These are phyloP conservation scores for Theobroma cacao DNA, from an alignment of 345 rosid species.

Conservation along the genomic window DNA sequence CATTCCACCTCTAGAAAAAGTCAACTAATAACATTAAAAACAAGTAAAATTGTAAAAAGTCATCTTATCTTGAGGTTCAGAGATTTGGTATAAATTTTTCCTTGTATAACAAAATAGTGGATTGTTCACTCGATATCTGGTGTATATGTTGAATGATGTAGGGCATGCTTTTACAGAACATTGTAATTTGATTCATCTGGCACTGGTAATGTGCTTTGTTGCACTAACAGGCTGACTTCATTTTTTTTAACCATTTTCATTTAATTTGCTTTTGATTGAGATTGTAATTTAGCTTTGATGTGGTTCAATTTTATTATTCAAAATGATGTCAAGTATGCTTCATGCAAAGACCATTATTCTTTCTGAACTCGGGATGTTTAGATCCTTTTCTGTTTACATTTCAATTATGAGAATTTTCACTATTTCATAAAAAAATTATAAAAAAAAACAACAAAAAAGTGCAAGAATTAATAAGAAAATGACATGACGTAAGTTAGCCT, in stretches of 20 bases:
- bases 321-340: neutral
- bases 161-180: neutral
- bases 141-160: neutral
- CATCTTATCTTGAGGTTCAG: no score
- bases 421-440: no score
- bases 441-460: no score
- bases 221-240: no score
- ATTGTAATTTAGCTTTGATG: neutral
- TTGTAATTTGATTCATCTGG: slow-evolving; percentile 13
- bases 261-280: neutral
- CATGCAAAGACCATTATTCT: neutral
- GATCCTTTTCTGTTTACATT: neutral
- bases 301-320: neutral
- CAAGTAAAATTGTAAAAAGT: no score
- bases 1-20: no score
- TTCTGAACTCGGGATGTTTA: neutral
- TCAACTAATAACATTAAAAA: no score
- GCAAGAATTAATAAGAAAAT: no score
- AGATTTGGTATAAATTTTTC: neutral
- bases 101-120: neutral
- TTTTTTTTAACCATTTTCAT: slow-evolving; percentile 27
- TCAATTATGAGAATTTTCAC: neutral
- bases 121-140: neutral
- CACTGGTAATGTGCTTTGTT: neutral
- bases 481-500: no score